Evolutionary conservation across 2,329 filamentous ascomycete species (phyloP).

Genomic region (Alternaria viburni): DNA sequence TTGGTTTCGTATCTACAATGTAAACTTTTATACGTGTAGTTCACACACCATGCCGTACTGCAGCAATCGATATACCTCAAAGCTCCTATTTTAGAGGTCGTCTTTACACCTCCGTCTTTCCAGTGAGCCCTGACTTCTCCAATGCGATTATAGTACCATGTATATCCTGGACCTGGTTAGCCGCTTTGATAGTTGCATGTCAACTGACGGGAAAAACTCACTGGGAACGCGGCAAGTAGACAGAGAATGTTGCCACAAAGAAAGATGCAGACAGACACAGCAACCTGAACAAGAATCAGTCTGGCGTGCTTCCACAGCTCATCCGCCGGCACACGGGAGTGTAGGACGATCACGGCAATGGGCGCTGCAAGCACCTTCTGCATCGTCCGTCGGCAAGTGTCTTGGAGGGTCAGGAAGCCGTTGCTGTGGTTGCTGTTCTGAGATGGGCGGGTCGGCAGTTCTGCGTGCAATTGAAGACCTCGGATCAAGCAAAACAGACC

Average conservation of each 20-base stretch:
- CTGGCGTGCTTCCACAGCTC: not conserved
- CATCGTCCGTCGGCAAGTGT: not conserved
- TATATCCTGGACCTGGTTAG: not conserved
- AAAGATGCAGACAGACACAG: not conserved
- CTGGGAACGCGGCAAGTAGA: slow-evolving; percentile 2
- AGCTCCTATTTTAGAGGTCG: not conserved
- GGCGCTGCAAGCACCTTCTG: slow-evolving; percentile 4
- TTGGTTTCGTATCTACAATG: not conserved
- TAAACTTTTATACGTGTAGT: not conserved
- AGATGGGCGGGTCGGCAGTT: not conserved
- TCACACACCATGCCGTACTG: not conserved
- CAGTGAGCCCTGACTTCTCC: not conserved
- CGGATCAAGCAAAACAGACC: not conserved
- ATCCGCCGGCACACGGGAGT: not conserved
- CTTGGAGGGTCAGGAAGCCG: not conserved
- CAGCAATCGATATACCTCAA: not conserved
- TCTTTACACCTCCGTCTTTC: not conserved
- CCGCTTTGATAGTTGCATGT: not conserved
- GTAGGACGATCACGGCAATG: not conserved
- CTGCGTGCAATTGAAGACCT: not conserved
- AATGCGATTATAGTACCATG: not conserved
- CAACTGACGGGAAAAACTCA: not conserved
- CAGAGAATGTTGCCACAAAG: slow-evolving; percentile 2
- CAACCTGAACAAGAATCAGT: not conserved
- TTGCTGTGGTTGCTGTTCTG: not conserved